phyloP scores from a whole-genome alignment of 345 rosid species.

The Microcos paniculata region DNA sequence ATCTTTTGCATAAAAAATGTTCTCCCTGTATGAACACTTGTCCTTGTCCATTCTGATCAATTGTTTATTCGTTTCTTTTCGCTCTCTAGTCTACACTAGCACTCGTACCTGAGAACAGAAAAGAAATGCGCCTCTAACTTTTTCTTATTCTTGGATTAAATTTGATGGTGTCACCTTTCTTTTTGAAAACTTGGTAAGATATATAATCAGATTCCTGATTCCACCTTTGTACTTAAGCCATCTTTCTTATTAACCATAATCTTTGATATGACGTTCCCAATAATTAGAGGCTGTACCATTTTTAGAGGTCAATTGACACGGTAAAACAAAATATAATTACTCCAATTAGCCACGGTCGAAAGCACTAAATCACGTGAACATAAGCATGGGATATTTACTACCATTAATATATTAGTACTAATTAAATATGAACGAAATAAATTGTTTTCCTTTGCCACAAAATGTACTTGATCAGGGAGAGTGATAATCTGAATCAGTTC shows the following conservation, averaged over 20 bases:
- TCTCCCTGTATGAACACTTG: not conserved
- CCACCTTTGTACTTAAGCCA: not conserved
- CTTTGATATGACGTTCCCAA: not conserved
- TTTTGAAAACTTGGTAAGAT: not conserved
- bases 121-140: not conserved
- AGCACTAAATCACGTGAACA: not conserved
- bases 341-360: not conserved
- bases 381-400: not conserved
- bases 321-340: not conserved
- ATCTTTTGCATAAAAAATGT: not conserved
- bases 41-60: not conserved
- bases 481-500: not conserved
- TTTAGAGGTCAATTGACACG: not conserved
- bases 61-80: conserved; percentile 9
- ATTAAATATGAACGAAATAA: too few species aligned
- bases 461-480: not conserved
- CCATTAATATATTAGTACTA: not conserved
- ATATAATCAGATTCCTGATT: conserved; percentile 11
- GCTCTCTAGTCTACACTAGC: too few species aligned
- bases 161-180: conserved; percentile 5
- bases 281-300: not conserved
- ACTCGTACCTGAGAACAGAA: not conserved
- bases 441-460: not conserved
- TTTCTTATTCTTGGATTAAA: conserved; percentile 6
- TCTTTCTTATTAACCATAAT: not conserved